Conservation (phyloP, 345 rosid genomes). For the Eutrema japonicum region DNA sequence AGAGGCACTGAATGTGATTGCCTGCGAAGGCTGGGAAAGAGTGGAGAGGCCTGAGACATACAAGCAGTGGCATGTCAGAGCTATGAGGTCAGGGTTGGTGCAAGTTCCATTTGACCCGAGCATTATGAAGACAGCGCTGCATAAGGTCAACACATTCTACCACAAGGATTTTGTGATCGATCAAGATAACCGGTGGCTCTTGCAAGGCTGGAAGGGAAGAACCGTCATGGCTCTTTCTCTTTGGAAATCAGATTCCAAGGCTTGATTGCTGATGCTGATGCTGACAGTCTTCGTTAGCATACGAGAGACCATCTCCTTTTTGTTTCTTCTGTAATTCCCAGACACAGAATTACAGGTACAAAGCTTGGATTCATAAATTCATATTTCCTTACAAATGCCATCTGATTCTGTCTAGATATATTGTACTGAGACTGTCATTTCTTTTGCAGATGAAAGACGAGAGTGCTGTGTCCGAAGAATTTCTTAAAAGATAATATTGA, state of each 20-base stretch:
- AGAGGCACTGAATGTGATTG: constrained; percentile 82
- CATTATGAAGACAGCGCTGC: constrained; percentile 50
- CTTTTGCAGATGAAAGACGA: constrained; percentile 37
- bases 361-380: neutral
- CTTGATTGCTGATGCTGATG: constrained; percentile 7
- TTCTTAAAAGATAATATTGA: neutral
- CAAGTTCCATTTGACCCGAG: constrained; percentile 60
- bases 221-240: constrained; percentile 70
- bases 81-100: constrained; percentile 75
- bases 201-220: constrained; percentile 98
- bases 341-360: constrained; percentile 24
- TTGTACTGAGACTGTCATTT: constrained; percentile 17
- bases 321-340: neutral
- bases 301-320: neutral
- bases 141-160: constrained; percentile 54
- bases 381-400: neutral
- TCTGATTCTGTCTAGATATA: constrained; percentile 1
- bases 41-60: constrained; percentile 94
- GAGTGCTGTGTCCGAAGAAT: neutral
- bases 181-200: constrained; percentile 70
- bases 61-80: constrained; percentile 90
- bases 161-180: constrained; percentile 86
- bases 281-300: neutral
- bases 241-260: constrained; percentile 70
- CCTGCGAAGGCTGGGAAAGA: constrained; percentile 93